Evolutionary conservation across 768 basidiomycete species (phyloP), one percentile per base, ranked within the genome.

Genomic region (Dentipellis fragilis): DNA sequence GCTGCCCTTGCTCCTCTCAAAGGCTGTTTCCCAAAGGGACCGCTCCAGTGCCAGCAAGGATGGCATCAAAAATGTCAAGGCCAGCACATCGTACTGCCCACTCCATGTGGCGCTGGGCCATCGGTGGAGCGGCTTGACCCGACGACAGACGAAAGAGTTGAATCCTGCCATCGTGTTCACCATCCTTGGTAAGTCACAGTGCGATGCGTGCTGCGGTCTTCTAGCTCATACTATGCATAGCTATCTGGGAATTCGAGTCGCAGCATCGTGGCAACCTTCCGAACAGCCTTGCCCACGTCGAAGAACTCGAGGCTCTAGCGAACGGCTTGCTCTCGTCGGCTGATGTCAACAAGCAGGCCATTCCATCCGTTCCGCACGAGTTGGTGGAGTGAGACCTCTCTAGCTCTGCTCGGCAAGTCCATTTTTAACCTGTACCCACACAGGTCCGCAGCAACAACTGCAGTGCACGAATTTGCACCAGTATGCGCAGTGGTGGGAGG

Each of bases 401-500:
- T 29, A 6, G 3, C 29, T 29, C 29, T 29, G 29, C 3, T 6
- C 6, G 29, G 29, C 29, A 6, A 3, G 29, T 29, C 29, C 29
- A 29, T 29, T 29, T 29, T 29, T 52, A 52, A 23, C 36, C 10
- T 21, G 40, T 34, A 35, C 52, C 17, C 29, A 22, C 34, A 21
- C 61, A 96, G 93, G 60, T 73, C 80, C n/a, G 60, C 88, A 42
- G 73, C 84, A 4, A 76, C 73, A 12, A 83, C 86, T n/a, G 85
- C 90, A 7, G 70, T 72, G 17, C 83, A 87, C 67, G 93, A 95
- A 66, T 91, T 97, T 72, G 87, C 93, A 0, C 93, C 96, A 0
- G 85, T 93, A 1, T 91, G 93, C 66, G 96, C 96, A 1, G 88
- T 99, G 37, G 77, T 99, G 39, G 96, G 96, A 23, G 96, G 96